Evolutionary conservation across 2,329 filamentous ascomycete genomes (phyloP).

Genomic region (Clarireedia sp.): DNA sequence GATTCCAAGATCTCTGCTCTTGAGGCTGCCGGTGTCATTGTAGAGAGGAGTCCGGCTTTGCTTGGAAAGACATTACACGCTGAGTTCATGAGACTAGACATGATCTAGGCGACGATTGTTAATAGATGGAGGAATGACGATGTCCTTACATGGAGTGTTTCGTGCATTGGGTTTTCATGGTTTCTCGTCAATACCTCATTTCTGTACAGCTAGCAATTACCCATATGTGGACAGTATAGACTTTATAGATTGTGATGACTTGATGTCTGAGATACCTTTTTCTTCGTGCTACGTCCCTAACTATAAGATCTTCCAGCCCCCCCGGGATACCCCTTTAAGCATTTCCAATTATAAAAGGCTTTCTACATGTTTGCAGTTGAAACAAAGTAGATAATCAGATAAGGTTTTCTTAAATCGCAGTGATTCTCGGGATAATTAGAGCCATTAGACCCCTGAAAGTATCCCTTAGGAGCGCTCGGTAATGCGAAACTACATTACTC

Average conservation of each 20-base stretch:
- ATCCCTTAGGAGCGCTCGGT: not conserved
- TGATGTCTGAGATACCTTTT: not conserved
- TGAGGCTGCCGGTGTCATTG: slow-evolving; percentile 86
- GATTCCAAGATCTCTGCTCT: slow-evolving; percentile 97
- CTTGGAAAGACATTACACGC: slow-evolving; percentile 90
- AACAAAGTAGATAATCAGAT: not conserved
- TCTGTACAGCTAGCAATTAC: slow-evolving; percentile 30
- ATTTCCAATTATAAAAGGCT: too few relatives aligned
- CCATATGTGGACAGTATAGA: slow-evolving; percentile 14
- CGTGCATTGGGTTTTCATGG: slow-evolving; percentile 25
- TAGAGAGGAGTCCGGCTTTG: slow-evolving; percentile 86
- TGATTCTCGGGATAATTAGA: too few relatives aligned
- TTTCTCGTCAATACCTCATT: slow-evolving; percentile 28
- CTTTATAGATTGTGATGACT: slow-evolving; percentile 8
- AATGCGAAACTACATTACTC: not conserved
- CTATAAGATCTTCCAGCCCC: too few relatives aligned
- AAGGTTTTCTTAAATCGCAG: not conserved
- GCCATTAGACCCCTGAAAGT: not conserved
- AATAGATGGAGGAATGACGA: slow-evolving; percentile 23
- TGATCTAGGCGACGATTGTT: slow-evolving; percentile 55
- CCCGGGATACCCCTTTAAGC: too few relatives aligned
- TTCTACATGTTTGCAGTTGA: too few relatives aligned
- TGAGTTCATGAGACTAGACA: slow-evolving; percentile 92
- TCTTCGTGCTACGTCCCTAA: too few relatives aligned
- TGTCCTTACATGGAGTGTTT: slow-evolving; percentile 20